Evolutionary conservation across 768 basidiomycete genomes (phyloP).

Genomic region (Lactarius pseudohatsudake): DNA sequence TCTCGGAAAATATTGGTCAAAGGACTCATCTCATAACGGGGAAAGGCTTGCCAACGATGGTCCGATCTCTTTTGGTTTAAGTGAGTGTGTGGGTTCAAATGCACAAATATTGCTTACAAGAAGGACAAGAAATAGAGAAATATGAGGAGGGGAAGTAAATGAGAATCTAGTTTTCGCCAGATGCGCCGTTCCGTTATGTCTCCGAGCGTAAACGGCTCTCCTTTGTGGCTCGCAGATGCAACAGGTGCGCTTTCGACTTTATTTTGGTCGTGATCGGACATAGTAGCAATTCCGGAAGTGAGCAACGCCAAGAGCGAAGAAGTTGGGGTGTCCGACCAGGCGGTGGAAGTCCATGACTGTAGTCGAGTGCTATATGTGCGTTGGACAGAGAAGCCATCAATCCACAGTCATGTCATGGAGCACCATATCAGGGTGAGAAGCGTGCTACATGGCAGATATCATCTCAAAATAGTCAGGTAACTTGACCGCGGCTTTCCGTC

Average conservation of each 20-base stretch:
- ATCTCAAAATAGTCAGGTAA: neutral
- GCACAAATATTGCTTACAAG: conserved; percentile 18
- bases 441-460: neutral
- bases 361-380: neutral
- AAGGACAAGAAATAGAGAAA: conserved; percentile 30
- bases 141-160: conserved; percentile 23
- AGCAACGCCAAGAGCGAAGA: neutral
- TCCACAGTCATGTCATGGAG: neutral
- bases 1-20: neutral
- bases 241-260: neutral
- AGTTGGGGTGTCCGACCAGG: too few species aligned
- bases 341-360: neutral
- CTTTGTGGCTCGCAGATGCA: neutral
- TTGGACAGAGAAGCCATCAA: neutral
- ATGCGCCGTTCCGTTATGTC: conserved; percentile 1
- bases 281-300: neutral
- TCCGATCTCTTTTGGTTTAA: conserved; percentile 25
- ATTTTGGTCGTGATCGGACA: neutral
- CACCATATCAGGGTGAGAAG: neutral
- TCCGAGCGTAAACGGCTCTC: neutral
- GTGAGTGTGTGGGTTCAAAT: neutral
- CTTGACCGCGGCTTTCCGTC: neutral
- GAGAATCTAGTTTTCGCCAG: conserved; percentile 25
- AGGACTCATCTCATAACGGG: neutral
- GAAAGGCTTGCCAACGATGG: conserved; percentile 23